phyloP scores from a whole-genome alignment of 805 yeast species.

The Lipomyces yamanashiensis region DNA sequence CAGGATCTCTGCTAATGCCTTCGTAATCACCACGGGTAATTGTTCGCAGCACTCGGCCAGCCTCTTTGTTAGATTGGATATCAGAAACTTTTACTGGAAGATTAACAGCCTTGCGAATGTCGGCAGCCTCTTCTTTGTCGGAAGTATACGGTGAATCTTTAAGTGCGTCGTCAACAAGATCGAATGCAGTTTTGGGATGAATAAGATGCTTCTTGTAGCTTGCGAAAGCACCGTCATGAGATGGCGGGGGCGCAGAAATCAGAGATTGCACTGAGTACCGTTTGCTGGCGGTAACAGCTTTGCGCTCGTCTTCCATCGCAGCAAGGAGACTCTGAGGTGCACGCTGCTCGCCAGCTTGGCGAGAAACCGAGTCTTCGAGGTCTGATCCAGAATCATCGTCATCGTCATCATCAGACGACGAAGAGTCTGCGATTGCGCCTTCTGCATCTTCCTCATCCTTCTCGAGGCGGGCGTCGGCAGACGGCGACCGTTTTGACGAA shows the following conservation, averaged over 20 bases:
- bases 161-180: constrained; percentile 39
- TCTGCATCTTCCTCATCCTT: constrained; percentile 37
- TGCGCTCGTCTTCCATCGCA: constrained; percentile 43
- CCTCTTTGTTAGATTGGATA: constrained; percentile 56
- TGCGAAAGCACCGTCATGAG: constrained; percentile 53
- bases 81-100: constrained; percentile 60
- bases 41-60: constrained; percentile 68
- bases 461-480: constrained; percentile 31
- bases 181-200: constrained; percentile 57
- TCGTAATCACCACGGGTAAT: constrained; percentile 72
- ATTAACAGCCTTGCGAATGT: constrained; percentile 61
- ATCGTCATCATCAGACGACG: constrained; percentile 32
- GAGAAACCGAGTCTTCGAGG: constrained; percentile 22
- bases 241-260: constrained; percentile 38
- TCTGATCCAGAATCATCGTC: constrained; percentile 38
- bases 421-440: constrained; percentile 39
- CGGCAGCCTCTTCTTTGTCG: constrained; percentile 67
- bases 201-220: constrained; percentile 63
- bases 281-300: constrained; percentile 34
- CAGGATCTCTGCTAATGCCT: constrained; percentile 45
- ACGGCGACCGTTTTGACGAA: constrained; percentile 26
- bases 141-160: constrained; percentile 63
- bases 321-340: constrained; percentile 38
- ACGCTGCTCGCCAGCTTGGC: constrained; percentile 18
- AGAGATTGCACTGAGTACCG: constrained; percentile 39